These are phyloP conservation scores for Fusarium anguioides DNA, from an alignment of 2,329 filamentous ascomycete species.

Conservation along the genomic window DNA sequence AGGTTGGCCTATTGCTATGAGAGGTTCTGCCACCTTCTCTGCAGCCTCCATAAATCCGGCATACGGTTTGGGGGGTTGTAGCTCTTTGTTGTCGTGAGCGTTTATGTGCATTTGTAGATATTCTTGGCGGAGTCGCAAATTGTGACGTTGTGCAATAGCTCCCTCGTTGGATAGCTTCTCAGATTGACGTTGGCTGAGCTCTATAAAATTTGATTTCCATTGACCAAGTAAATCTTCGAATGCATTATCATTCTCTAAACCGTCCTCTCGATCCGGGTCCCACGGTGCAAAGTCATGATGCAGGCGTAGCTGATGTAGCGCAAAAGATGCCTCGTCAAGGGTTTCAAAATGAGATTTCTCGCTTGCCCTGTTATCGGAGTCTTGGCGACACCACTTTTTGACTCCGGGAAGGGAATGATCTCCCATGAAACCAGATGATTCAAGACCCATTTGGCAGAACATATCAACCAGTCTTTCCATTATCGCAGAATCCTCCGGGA, in stretches of 20 bases:
- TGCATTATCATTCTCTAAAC: rapidly evolving
- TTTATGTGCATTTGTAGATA: slow-evolving; percentile 1
- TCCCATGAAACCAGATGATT: background rate
- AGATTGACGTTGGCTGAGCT: background rate
- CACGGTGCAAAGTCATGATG: slow-evolving; percentile 8
- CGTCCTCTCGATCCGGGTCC: background rate
- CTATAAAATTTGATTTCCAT: background rate
- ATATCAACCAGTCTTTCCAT: background rate
- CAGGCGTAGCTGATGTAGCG: background rate
- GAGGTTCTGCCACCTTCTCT: background rate
- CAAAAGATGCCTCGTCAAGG: background rate
- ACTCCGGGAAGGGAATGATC: background rate
- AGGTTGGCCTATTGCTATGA: background rate
- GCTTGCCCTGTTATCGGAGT: rapidly evolving
- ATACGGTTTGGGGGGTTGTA: background rate
- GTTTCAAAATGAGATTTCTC: background rate
- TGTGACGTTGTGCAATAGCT: background rate
- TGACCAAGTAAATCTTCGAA: background rate
- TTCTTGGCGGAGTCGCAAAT: background rate
- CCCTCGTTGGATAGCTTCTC: background rate
- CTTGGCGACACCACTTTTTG: background rate
- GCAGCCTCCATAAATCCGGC: background rate
- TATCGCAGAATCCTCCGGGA: rapidly evolving
- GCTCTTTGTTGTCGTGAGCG: background rate
- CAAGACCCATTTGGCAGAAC: background rate